Conservation (phyloP, 2,329 filamentous ascomycete species). For the Diaporthe vaccinii region DNA sequence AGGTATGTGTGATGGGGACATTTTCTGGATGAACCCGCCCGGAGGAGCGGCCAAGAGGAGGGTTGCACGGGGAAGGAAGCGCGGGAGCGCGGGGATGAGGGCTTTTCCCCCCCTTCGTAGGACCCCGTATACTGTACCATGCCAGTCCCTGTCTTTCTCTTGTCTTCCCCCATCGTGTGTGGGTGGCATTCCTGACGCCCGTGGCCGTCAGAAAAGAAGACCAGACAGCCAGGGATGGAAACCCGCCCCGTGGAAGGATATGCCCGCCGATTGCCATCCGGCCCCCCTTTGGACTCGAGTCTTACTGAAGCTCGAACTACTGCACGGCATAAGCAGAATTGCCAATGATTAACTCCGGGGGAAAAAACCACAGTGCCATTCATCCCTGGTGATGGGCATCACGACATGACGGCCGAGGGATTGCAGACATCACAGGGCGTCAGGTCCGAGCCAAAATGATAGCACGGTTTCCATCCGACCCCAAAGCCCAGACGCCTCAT, state of each 20-base stretch:
- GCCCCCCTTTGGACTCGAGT: background rate
- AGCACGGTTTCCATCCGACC: background rate
- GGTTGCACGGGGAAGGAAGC: constrained; percentile 21
- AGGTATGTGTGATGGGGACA: too few species aligned
- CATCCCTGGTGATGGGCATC: background rate
- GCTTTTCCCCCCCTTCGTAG: background rate
- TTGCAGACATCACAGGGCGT: background rate
- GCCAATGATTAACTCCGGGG: background rate
- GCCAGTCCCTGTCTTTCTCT: constrained; percentile 18
- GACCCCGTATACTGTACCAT: background rate
- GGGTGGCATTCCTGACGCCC: constrained; percentile 11
- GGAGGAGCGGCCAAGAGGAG: background rate
- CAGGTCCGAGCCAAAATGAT: background rate
- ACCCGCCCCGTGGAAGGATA: background rate
- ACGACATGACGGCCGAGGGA: background rate
- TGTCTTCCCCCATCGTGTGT: constrained; percentile 10
- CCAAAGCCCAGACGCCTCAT: background rate
- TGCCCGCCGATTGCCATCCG: constrained; percentile 22
- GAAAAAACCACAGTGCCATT: background rate
- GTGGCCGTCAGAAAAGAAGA: background rate
- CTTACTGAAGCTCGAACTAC: constrained; percentile 10
- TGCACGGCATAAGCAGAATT: constrained; percentile 17
- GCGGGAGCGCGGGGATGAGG: constrained; percentile 15
- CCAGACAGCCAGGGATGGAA: background rate
- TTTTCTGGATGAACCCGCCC: constrained; percentile 3